phyloP scores from a whole-genome alignment of 306 rosid genomes.

The Quercus rubra region DNA sequence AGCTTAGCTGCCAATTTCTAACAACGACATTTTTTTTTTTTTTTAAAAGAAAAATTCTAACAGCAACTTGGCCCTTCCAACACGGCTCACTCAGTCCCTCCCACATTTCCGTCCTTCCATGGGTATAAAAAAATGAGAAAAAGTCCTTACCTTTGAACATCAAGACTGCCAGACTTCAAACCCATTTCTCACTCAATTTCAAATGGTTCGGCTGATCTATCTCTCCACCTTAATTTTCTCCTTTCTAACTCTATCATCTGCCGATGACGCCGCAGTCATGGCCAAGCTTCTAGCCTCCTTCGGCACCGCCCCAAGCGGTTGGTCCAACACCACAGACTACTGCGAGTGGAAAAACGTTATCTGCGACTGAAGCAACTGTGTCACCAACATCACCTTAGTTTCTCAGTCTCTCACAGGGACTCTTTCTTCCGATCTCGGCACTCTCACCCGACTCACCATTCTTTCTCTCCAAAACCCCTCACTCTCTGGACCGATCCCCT shows the following conservation, averaged over 20 bases:
- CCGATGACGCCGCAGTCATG: conserved; percentile 58
- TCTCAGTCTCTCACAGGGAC: conserved; percentile 51
- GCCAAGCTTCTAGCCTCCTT: conserved; percentile 33
- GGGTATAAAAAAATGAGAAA: too few relatives aligned
- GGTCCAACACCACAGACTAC: conserved; percentile 34
- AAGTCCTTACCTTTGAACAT: too few relatives aligned
- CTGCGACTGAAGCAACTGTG: conserved; percentile 48
- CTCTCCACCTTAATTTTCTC: conserved; percentile 12
- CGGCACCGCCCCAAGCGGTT: conserved; percentile 31
- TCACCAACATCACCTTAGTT: conserved; percentile 42
- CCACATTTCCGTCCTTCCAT: too few relatives aligned
- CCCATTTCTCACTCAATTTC: background rate
- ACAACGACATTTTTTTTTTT: too few relatives aligned
- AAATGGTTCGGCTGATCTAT: conserved; percentile 38
- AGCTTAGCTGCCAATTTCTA: too few relatives aligned
- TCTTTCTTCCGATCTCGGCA: conserved; percentile 60
- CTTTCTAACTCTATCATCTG: background rate
- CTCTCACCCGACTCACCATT: conserved; percentile 49
- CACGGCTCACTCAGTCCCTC: too few relatives aligned
- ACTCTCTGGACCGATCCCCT: conserved; percentile 53
- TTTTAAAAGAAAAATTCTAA: too few relatives aligned
- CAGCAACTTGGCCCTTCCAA: too few relatives aligned
- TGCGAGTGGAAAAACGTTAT: conserved; percentile 58
- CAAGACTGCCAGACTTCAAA: too few relatives aligned
- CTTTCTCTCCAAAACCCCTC: conserved; percentile 51